Evolutionary conservation across 495 filamentous ascomycete genomes (phyloP), one percentile per base, ranked within the genome.

Genomic region (Massariosphaeria phaeospora): DNA sequence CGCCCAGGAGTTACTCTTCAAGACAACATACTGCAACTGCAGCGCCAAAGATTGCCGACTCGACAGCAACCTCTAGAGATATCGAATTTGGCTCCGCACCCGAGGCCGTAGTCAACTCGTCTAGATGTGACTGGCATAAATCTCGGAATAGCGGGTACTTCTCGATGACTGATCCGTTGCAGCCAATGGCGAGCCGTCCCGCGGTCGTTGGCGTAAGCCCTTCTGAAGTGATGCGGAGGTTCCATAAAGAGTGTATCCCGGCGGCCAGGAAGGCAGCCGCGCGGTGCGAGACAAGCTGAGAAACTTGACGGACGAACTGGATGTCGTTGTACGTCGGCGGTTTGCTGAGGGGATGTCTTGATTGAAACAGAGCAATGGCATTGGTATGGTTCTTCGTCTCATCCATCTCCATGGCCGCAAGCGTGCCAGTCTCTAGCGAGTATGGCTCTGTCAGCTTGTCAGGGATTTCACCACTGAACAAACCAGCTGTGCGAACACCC

Each of bases 101-200:
- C 3, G 50, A 56, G 3, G 47, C 17, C 11, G 39, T 53, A 2
- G 61, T 64, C 11, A 84, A 65, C 17, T 65, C 57, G 50, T 82
- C 72, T 33, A 83, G 71, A 53, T 74, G 77, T 5, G 43, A 48
- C 64, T 86, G 79, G 50, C 76, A 75, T 4, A 55, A 67, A 24
- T 38, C 48, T 15, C 70, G 63, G 62, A 84, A 85, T 17, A 63
- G 66, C 0, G 83, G 83, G 62, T 85, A 86, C 59, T 79, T 76
- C 67, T 83, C 78, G 27, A 86, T 74, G 27, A 86, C 83, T 23
- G 74, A 76, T 39, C 83, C 83, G 61, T 82, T 83, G 64, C 78
- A 85, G 8, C 77, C 80, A 10, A 85, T 77, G 11, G 76, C 73
- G 2, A 70, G 53, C 39, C 59, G 62, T 24, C 51, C 68, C n/a